Evolutionary conservation across 2,329 filamentous ascomycete genomes (phyloP).

Genomic region (Catunica adiposa): DNA sequence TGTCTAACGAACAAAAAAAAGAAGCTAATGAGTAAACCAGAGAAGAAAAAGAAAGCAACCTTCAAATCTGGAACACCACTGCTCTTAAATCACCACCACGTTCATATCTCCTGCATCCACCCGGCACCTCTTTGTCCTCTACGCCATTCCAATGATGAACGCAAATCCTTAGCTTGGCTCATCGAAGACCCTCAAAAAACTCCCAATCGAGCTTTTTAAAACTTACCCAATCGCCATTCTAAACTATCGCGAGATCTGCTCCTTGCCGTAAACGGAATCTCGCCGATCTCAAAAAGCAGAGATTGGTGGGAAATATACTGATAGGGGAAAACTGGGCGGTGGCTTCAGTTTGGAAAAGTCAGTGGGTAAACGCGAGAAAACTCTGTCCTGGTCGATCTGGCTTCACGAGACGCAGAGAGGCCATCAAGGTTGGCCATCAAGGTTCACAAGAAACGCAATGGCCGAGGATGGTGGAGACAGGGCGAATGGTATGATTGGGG

Average conservation of each 20-base stretch:
- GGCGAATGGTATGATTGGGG: not conserved
- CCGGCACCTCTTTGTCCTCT: not conserved
- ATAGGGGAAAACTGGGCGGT: not conserved
- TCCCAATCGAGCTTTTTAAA: not conserved
- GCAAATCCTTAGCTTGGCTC: not conserved
- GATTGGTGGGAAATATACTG: not conserved
- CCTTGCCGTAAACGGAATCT: not conserved
- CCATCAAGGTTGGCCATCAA: slow-evolving; percentile 15
- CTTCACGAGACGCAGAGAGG: not conserved
- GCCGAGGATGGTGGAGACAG: not conserved
- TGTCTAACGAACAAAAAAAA: no score
- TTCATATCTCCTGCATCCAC: not conserved
- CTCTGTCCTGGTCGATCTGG: not conserved
- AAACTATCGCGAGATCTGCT: not conserved
- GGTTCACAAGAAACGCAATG: slow-evolving; percentile 5
- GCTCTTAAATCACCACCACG: not conserved
- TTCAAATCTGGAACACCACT: not conserved
- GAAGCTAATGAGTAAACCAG: no score
- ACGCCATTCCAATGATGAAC: not conserved
- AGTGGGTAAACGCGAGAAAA: not conserved
- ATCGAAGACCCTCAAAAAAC: not conserved
- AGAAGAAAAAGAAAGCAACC: not conserved
- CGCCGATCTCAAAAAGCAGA: not conserved
- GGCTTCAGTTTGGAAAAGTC: not conserved
- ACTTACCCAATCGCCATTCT: not conserved